Percentiles rank a stretch among this genome's conserved stretches.
These are phyloP conservation scores for Iris pallida DNA, from an alignment of 116 monocot genomes.

Conservation along the genomic window DNA sequence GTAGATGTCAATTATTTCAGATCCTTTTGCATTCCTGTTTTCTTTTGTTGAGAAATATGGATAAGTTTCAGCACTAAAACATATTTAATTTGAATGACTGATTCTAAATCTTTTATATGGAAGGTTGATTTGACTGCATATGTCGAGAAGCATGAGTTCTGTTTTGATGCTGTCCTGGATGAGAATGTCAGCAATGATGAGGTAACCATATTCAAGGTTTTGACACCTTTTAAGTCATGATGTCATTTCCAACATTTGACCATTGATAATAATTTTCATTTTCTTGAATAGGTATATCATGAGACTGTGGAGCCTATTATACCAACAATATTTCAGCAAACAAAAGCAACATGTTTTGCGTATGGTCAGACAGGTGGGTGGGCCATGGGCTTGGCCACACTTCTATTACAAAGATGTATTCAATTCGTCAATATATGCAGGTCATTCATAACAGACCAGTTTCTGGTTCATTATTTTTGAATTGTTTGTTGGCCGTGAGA, in stretches of 20 bases:
- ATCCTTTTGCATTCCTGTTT: no score
- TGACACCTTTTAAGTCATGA: not conserved
- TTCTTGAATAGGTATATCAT: conserved; percentile 61
- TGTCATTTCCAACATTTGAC: not conserved
- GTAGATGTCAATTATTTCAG: no score
- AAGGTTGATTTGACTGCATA: conserved; percentile 96
- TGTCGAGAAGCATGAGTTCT: conserved; percentile 95
- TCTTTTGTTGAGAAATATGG: no score
- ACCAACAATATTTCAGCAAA: conserved; percentile 77
- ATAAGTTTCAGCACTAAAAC: no score
- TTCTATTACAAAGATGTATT: no score
- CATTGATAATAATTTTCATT: not conserved
- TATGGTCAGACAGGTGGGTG: conserved; percentile 88
- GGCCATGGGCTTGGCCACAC: not conserved
- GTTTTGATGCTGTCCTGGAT: conserved; percentile 90
- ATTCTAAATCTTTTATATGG: not conserved
- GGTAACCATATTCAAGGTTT: conserved; percentile 27
- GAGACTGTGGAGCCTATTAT: conserved; percentile 89
- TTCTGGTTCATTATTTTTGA: no score
- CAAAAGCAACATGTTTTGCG: conserved; percentile 94
- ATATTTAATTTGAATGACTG: not conserved
- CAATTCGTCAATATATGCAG: no score
- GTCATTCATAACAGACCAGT: no score
- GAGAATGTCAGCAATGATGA: conserved; percentile 87
- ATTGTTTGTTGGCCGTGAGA: no score